Base-by-base conservation (phyloP, 805 yeast species). In the baker's yeast (Saccharomyces cerevisiae) region DNA sequence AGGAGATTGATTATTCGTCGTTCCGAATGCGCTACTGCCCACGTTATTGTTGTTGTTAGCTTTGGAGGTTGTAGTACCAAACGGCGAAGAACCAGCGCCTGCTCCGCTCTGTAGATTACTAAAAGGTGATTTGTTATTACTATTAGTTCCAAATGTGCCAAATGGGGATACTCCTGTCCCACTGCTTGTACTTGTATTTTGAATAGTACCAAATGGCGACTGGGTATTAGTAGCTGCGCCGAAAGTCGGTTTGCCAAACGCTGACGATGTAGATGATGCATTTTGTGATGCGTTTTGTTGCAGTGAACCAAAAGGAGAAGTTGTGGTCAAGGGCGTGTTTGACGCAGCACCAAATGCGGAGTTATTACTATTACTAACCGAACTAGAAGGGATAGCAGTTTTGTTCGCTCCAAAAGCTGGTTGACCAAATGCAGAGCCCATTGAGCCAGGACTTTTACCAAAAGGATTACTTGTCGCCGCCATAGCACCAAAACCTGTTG, bases 161-260 rank as follows among this genome's bases (percentile, higher is more conserved):
- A 55, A 55, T 47, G 57, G 51, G 36, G 58, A 51, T 30, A 64
- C 53, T 13, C 50, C 50, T 27, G 49, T 41, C n/a, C 28, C 36
- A 9, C 21, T 43, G 36, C 17, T 41, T 26, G 47, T 14, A 27
- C 30, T 30, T 21, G 48, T 5, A 11, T 64, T 53, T 27, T 60
- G 63, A 32, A 58, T 48, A 13, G 63, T 46, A n/a, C 61, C 58
- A 48, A 57, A 53, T 24, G 58, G 53, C n/a, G 62, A 48, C 27
- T 56, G 47, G 11, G 24, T 53, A 48, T 32, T 41, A 51, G 30
- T 21, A 13, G 60, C 9, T 6, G 63, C 21, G 9, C 66, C 67
- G 60, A 63, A 60, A 13, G 64, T 57, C 10, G 71, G 60, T 29
- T 57, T 52, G 14, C 68, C 70, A 55, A 62, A 57, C 21, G 63